phyloP scores from a whole-genome alignment of 2,329 filamentous ascomycete species.

The Ploettnerulaceae sp. region DNA sequence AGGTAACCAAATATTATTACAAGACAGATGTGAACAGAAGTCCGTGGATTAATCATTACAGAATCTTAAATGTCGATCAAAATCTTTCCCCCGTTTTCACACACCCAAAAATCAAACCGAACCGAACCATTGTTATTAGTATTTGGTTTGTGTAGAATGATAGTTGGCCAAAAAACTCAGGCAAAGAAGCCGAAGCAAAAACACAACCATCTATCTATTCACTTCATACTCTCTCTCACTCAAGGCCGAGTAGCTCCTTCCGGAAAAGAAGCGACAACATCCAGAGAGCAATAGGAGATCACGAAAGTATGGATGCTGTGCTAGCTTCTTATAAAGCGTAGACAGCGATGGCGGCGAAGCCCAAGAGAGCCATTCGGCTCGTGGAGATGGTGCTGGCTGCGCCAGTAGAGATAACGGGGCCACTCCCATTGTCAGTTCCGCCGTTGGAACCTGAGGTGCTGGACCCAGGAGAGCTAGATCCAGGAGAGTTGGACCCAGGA shows the following conservation, averaged over 20 bases:
- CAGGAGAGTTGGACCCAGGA: not conserved
- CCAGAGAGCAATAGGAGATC: not conserved
- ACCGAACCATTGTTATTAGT: not conserved
- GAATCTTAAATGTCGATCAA: not conserved
- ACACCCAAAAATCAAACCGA: not conserved
- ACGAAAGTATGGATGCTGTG: not conserved
- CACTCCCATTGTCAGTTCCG: not conserved
- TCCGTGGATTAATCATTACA: not conserved
- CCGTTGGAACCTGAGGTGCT: constrained; percentile 1
- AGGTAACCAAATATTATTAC: too few relatives aligned
- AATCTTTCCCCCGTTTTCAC: not conserved
- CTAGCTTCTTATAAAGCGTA: not conserved
- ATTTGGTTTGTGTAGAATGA: not conserved
- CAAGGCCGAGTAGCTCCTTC: not conserved
- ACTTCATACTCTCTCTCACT: not conserved
- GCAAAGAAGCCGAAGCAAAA: not conserved
- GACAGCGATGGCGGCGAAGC: constrained; percentile 1
- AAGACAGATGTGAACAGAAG: not conserved
- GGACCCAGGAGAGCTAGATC: not conserved
- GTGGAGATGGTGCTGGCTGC: constrained; percentile 1
- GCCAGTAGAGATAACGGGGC: not conserved
- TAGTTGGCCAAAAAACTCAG: not conserved
- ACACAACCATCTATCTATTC: not conserved
- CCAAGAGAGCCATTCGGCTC: not conserved
- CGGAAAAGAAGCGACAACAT: not conserved